A percentile compares a stretch with the other conserved stretches of the same genome.
These are phyloP conservation scores for Mortierella sp. DNA, from an alignment of 371 early-diverging fungal species.

Conservation along the genomic window DNA sequence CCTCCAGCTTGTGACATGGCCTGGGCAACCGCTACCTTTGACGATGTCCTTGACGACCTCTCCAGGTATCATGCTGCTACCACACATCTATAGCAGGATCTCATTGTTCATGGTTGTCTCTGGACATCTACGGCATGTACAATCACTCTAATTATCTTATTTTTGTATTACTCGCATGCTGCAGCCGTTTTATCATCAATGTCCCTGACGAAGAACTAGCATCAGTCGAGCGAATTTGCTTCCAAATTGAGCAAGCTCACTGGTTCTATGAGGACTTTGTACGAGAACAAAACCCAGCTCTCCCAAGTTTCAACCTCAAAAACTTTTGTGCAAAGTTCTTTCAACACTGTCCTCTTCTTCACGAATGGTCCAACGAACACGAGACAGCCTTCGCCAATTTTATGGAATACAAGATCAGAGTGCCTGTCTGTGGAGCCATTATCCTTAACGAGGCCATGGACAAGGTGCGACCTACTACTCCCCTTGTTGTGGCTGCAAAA, in stretches of 20 bases:
- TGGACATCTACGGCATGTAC: background rate
- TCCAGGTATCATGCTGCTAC: slow-evolving; percentile 69
- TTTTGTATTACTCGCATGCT: slow-evolving; percentile 6
- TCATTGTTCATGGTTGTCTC: background rate
- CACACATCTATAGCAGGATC: background rate
- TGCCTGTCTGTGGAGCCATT: slow-evolving; percentile 99
- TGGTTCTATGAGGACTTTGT: slow-evolving; percentile 99
- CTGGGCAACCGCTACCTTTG: slow-evolving; percentile 77
- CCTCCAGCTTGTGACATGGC: slow-evolving; percentile 56
- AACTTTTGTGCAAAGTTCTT: slow-evolving; percentile 83
- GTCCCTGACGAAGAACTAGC: slow-evolving; percentile 93
- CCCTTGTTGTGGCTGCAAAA: background rate
- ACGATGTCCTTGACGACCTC: slow-evolving; percentile 87
- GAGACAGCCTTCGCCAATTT: slow-evolving; percentile 92
- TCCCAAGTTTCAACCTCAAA: slow-evolving; percentile 87
- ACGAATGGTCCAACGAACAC: slow-evolving; percentile 89
- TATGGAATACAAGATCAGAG: slow-evolving; percentile 95
- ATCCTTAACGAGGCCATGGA: slow-evolving; percentile 89
- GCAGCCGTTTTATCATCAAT: slow-evolving; percentile 97
- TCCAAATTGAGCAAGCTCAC: slow-evolving; percentile 99
- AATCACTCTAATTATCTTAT: background rate
- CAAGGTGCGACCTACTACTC: slow-evolving; percentile 68
- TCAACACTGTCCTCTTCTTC: slow-evolving; percentile 89
- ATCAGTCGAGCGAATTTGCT: slow-evolving; percentile 95
- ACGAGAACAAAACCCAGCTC: slow-evolving; percentile 81